Base-by-base conservation (phyloP, 495 filamentous ascomycete species). In the Tuber calosporum region DNA sequence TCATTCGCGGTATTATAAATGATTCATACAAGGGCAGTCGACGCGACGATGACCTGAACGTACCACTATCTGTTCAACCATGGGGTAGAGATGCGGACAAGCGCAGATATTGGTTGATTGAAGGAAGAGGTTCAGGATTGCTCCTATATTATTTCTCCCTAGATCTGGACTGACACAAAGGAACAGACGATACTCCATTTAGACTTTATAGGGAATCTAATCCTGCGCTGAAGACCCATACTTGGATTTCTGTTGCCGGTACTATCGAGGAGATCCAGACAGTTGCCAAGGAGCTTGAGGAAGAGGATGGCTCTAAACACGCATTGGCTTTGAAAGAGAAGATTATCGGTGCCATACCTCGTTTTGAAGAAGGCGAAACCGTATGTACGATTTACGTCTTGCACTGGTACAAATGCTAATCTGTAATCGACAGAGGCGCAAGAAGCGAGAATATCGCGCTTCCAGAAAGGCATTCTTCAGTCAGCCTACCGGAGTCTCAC, bases 141-240 rank as follows among this genome's bases (percentile, higher is more conserved):
- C 9, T 48, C 41, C 22, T 11, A 48, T 48, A 37, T 15, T 4
- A 70, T 70, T 37, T 67, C 20, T 26, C 36, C 1, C 20, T 11
- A 34, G 13, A 26, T 42, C 43, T 41, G 42, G 36, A 45, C 72
- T 76, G 75, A 77, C 42, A 8, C 67, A 20, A 75, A 19, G 26
- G 53, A 34, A 89, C 90, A 78, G 94, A 98, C 80, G 96, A 99
- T 82, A 98, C 95, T 8, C 85, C 90, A 69, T 98, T 98, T 81
- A 87, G 95, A 62, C 87, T 99, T n/a, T 99, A 98, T 82, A 86
- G 96, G 53, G 95, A 99, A 83, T 94, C 92, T 82, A 96, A 95
- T 77, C 91, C 93, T 8, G 87, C 88, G 0, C 85, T 90, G 53
- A 89, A 92, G 74, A 87, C 90, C 71, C 87, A 90, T 74, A 91